These are phyloP conservation scores for Lichtheimia corymbifera DNA, from an alignment of 371 early-diverging fungal genomes.

Conservation along the genomic window DNA sequence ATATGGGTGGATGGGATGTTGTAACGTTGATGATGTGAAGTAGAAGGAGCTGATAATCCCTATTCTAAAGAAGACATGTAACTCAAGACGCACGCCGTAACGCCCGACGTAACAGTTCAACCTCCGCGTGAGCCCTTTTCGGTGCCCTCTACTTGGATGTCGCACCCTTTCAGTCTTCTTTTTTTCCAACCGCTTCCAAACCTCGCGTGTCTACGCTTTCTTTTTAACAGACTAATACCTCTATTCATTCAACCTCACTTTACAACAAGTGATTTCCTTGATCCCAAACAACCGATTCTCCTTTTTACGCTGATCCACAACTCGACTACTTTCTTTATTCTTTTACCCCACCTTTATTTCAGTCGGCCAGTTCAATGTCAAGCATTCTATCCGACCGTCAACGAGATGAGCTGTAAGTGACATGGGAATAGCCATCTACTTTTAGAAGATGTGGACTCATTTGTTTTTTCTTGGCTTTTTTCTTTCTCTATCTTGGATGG, in stretches of 20 bases:
- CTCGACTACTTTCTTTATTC: not conserved
- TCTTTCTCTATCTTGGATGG: slow-evolving; percentile 1
- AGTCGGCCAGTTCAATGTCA: slow-evolving; percentile 30
- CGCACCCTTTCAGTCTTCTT: not conserved
- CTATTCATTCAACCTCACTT: too few species aligned
- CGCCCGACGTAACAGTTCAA: too few species aligned
- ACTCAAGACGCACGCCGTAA: too few species aligned
- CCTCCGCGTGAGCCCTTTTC: not conserved
- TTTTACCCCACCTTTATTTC: slow-evolving; percentile 6
- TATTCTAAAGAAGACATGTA: too few species aligned
- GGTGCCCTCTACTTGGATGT: not conserved
- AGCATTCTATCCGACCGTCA: slow-evolving; percentile 72
- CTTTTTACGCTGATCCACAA: too few species aligned
- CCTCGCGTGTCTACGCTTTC: slow-evolving; percentile 1
- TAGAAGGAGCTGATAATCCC: too few species aligned
- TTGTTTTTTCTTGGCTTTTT: not conserved
- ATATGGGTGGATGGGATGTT: too few species aligned
- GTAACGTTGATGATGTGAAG: too few species aligned
- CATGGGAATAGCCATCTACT: not conserved
- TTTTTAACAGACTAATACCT: not conserved
- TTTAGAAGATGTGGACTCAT: not conserved
- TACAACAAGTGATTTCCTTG: too few species aligned
- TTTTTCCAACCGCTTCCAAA: not conserved
- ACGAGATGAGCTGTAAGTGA: slow-evolving; percentile 73
- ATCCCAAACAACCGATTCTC: too few species aligned